These are phyloP conservation scores for Sporobolomyces roseus DNA, from an alignment of 768 basidiomycete genomes.

Conservation along the genomic window DNA sequence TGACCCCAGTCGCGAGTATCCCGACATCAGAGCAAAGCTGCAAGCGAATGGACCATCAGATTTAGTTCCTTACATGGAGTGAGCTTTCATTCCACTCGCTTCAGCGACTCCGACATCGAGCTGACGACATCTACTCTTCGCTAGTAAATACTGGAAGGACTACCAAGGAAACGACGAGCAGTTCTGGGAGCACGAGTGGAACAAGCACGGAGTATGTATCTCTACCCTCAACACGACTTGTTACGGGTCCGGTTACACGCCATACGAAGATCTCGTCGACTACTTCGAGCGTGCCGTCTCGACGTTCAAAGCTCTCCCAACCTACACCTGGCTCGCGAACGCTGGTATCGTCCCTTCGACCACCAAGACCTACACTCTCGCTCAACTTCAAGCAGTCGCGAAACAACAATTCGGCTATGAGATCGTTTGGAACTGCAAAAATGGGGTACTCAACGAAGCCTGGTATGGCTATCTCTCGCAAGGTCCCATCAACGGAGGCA, in stretches of 20 bases:
- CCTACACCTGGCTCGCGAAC: slow-evolving; percentile 65
- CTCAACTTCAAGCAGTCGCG: slow-evolving; percentile 22
- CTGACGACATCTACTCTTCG: no score
- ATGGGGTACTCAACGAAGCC: slow-evolving; percentile 11
- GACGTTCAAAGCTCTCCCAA: slow-evolving; percentile 59
- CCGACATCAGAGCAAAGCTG: slow-evolving; percentile 46
- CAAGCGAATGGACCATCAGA: slow-evolving; percentile 28
- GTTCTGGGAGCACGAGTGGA: slow-evolving; percentile 48
- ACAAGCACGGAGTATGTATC: slow-evolving; percentile 44
- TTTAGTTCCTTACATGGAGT: slow-evolving; percentile 45
- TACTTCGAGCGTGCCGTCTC: slow-evolving; percentile 45
- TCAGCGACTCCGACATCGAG: no score
- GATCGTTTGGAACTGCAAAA: slow-evolving; percentile 25
- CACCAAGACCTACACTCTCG: slow-evolving; percentile 58
- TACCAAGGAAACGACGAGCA: slow-evolving; percentile 45
- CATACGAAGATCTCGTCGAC: slow-evolving; percentile 44
- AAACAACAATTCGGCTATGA: slow-evolving; percentile 29
- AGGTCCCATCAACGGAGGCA: slow-evolving; percentile 37
- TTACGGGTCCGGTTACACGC: slow-evolving; percentile 38
- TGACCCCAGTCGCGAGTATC: slow-evolving; percentile 43
- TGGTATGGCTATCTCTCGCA: slow-evolving; percentile 28
- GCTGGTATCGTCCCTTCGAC: slow-evolving; percentile 72
- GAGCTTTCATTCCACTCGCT: no score
- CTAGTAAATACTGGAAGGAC: slow-evolving; percentile 45
- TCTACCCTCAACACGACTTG: slow-evolving; percentile 46